A percentile compares a stretch with the other conserved stretches of the same genome.
Evolutionary conservation across 768 basidiomycete species (phyloP).

Genomic region (Amanita fuliginea): DNA sequence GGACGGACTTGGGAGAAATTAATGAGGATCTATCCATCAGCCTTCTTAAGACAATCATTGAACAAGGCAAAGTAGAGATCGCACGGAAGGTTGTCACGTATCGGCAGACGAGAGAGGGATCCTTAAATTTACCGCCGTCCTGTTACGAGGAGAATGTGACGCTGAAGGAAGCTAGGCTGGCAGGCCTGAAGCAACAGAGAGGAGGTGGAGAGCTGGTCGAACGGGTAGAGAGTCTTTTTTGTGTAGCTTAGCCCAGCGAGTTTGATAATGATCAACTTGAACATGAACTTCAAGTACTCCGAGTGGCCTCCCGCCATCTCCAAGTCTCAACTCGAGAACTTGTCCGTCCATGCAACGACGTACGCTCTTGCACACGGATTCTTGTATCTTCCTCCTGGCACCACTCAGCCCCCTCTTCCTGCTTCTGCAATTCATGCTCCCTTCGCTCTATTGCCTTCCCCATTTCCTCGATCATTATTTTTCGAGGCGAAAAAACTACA

Average conservation of each 20-base stretch:
- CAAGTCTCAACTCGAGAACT: conserved; percentile 40
- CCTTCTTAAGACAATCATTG: conserved; percentile 40
- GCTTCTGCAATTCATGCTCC: conserved; percentile 86
- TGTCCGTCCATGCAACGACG: conserved; percentile 61
- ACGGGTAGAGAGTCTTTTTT: conserved; percentile 3
- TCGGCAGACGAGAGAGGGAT: conserved; percentile 29
- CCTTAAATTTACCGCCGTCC: conserved; percentile 31
- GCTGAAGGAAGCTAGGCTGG: conserved; percentile 13
- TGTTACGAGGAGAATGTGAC: conserved; percentile 32
- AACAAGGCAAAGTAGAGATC: conserved; percentile 33
- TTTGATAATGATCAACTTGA: conserved; percentile 1
- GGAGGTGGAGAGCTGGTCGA: conserved; percentile 8
- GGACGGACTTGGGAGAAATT: conserved; percentile 43
- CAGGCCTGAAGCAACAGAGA: conserved; percentile 15
- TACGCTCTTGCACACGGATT: conserved; percentile 82
- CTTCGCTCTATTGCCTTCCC: conserved; percentile 77
- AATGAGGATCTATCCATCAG: conserved; percentile 28
- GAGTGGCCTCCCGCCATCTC: conserved; percentile 71
- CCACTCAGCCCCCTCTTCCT: conserved; percentile 37
- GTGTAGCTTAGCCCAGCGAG: background rate
- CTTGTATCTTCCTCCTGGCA: conserved; percentile 58
- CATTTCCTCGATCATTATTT: conserved; percentile 70
- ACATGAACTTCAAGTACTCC: conserved; percentile 30
- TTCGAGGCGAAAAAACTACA: conserved; percentile 57
- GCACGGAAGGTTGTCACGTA: conserved; percentile 50